A percentile compares a stretch with the other conserved stretches of the same genome.
These are phyloP conservation scores for Geotrichum australiense DNA, from an alignment of 1,139 yeast genomes.

Conservation along the genomic window DNA sequence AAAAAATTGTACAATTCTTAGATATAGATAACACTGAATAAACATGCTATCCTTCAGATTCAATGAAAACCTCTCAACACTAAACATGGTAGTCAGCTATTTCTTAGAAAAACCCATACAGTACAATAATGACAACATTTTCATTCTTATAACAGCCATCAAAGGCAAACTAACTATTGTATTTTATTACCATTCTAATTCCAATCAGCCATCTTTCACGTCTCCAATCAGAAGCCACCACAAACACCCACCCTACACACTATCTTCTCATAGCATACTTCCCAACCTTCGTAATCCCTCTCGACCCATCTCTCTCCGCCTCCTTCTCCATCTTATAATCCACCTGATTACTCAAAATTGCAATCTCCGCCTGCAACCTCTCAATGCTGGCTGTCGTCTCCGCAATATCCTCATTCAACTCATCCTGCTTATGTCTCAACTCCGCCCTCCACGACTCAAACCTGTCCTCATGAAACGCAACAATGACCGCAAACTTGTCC, in stretches of 20 bases:
- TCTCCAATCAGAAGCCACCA: not conserved
- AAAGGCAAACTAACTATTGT: not conserved
- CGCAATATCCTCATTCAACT: conserved; percentile 50
- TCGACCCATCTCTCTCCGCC: conserved; percentile 2
- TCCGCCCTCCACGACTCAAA: conserved; percentile 62
- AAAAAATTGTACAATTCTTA: too few species aligned
- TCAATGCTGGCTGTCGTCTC: conserved; percentile 13
- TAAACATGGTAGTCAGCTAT: too few species aligned
- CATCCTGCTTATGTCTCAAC: conserved; percentile 49
- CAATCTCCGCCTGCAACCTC: conserved; percentile 13
- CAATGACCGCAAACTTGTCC: conserved; percentile 43
- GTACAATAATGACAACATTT: not conserved
- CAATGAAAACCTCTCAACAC: too few species aligned
- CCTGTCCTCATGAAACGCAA: conserved; percentile 49
- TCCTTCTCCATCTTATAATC: conserved; percentile 7
- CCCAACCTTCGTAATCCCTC: conserved; percentile 12
- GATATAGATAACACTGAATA: too few species aligned
- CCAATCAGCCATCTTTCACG: not conserved
- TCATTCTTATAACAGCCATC: not conserved
- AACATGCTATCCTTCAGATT: too few species aligned
- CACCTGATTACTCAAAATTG: conserved; percentile 6
- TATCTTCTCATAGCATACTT: conserved; percentile 14
- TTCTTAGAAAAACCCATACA: too few species aligned
- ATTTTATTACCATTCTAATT: not conserved
- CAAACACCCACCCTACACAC: not conserved